These are phyloP conservation scores for Apiosordaria backusii DNA, from an alignment of 495 filamentous ascomycete genomes.

Conservation along the genomic window DNA sequence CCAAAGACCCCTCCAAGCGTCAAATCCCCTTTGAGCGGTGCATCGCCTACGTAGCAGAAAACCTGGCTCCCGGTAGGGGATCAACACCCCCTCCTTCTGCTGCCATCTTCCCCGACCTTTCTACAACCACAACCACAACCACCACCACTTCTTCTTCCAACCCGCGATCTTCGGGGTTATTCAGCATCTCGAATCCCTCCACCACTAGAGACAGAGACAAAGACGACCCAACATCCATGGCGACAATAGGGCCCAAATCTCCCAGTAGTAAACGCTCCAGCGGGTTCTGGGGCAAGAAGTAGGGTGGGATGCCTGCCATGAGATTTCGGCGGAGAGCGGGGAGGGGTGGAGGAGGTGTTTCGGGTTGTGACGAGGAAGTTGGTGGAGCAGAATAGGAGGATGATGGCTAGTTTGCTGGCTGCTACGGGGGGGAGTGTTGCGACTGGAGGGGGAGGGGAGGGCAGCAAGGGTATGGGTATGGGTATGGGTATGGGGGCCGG, in stretches of 20 bases:
- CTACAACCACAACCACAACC: background rate
- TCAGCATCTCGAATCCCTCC: background rate
- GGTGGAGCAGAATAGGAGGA: conserved; percentile 81
- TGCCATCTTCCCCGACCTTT: conserved; percentile 22
- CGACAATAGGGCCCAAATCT: conserved; percentile 57
- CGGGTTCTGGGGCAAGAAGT: conserved; percentile 91
- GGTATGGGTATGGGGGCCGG: background rate
- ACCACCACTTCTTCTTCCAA: background rate
- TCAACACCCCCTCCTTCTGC: conserved; percentile 65
- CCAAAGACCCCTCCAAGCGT: conserved; percentile 67
- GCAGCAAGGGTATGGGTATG: background rate
- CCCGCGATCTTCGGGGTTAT: background rate
- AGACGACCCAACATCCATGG: no score
- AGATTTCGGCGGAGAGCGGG: conserved; percentile 90
- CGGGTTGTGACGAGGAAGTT: conserved; percentile 90
- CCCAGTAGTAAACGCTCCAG: conserved; percentile 74
- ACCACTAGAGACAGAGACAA: no score
- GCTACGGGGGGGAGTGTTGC: conserved; percentile 40
- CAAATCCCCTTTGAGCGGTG: conserved; percentile 90
- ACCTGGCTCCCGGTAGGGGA: conserved; percentile 65
- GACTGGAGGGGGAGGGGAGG: conserved; percentile 13
- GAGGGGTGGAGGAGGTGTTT: conserved; percentile 97
- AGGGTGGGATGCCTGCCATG: conserved; percentile 94
- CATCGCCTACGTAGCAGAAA: conserved; percentile 90
- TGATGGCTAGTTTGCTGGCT: conserved; percentile 51